phyloP scores from a whole-genome alignment of 352 stramenopile genomes.

The Discostella stelligera region DNA sequence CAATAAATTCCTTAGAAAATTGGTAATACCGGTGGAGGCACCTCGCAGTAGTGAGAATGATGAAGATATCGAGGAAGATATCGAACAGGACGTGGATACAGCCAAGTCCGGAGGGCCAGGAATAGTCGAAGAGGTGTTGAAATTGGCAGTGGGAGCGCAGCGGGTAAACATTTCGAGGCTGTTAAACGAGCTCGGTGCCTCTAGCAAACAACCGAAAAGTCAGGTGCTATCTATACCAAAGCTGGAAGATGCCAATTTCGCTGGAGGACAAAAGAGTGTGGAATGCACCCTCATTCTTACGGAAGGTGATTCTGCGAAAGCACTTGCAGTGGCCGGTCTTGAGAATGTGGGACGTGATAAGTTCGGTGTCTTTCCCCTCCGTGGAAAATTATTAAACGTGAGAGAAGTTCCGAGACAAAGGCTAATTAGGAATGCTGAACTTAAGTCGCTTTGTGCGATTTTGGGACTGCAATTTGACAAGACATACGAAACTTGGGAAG shows the following conservation, averaged over 20 bases:
- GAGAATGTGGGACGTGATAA: slow-evolving; percentile 93
- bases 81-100: background rate
- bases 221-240: slow-evolving; percentile 90
- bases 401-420: slow-evolving; percentile 91
- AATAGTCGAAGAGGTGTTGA: slow-evolving; percentile 75
- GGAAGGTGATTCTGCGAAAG: slow-evolving; percentile 98
- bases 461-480: slow-evolving; percentile 95
- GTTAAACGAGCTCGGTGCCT: slow-evolving; percentile 75
- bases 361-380: slow-evolving; percentile 96
- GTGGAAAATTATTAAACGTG: slow-evolving; percentile 98
- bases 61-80: slow-evolving; percentile 2
- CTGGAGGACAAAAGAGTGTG: slow-evolving; percentile 87
- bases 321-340: slow-evolving; percentile 93
- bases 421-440: slow-evolving; percentile 96
- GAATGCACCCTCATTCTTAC: slow-evolving; percentile 98
- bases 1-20: slow-evolving; percentile 54
- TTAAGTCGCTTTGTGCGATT: slow-evolving; percentile 94
- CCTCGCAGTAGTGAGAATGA: slow-evolving; percentile 14
- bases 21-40: slow-evolving; percentile 42
- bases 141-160: slow-evolving; percentile 85
- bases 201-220: slow-evolving; percentile 87
- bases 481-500: slow-evolving; percentile 87
- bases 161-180: slow-evolving; percentile 80
- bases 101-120: slow-evolving; percentile 51
- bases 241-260: slow-evolving; percentile 96